A percentile compares a stretch with the other conserved stretches of the same genome.
phyloP scores from a whole-genome alignment of 139 green algal genomes.

The Chlamydomonas asymmetrica region DNA sequence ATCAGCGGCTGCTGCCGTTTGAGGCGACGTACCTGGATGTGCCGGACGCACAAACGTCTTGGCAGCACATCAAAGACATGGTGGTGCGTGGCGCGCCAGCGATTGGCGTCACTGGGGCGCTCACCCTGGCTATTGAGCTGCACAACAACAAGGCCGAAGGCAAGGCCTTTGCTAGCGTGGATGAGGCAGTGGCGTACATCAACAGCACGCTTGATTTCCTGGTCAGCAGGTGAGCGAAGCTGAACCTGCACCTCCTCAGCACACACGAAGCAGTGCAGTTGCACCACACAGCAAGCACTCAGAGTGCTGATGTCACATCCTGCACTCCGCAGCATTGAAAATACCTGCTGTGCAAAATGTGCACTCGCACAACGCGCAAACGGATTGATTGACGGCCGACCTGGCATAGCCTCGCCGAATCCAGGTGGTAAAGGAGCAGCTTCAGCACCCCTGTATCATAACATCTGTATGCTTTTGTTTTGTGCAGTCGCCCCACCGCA shows the following conservation, averaged over 20 bases:
- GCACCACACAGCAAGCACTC: no score
- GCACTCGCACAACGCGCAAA: no score
- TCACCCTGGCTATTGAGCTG: conserved; percentile 75
- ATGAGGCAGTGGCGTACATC: conserved; percentile 32
- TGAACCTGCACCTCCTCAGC: conserved; percentile 91
- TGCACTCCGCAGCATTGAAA: no score
- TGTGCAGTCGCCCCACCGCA: conserved; percentile 86
- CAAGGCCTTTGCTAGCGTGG: conserved; percentile 23
- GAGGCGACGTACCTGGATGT: conserved; percentile 70
- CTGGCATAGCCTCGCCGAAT: no score
- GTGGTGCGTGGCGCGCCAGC: conserved; percentile 91
- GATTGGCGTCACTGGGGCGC: conserved; percentile 87
- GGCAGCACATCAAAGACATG: conserved; percentile 87
- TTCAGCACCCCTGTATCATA: no score
- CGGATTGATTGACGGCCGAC: no score
- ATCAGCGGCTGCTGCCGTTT: conserved; percentile 86
- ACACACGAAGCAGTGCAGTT: conserved; percentile 87
- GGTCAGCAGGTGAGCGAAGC: conserved; percentile 68
- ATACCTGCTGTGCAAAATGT: no score
- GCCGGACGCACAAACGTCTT: conserved; percentile 51
- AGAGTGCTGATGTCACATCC: no score
- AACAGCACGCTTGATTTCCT: conserved; percentile 43
- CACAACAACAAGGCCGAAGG: conserved; percentile 33
- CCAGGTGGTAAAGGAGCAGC: no score
- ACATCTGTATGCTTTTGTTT: neutral